phyloP scores from a whole-genome alignment of 2,329 filamentous ascomycete species.

The Cryphonectria radicalis region DNA sequence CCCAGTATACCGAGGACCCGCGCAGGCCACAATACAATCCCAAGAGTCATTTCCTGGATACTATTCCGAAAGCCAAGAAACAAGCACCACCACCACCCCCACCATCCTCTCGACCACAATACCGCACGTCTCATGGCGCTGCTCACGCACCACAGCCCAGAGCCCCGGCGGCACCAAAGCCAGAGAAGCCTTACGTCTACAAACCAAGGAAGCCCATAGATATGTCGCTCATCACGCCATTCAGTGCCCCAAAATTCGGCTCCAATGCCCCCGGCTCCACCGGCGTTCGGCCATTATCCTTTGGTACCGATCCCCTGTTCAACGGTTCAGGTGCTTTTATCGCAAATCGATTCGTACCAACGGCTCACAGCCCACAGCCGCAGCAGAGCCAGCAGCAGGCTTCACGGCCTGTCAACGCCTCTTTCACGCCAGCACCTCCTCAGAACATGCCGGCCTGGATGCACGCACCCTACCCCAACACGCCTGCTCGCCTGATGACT shows the following conservation, averaged over 20 bases:
- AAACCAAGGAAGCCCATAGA: slow-evolving; percentile 50
- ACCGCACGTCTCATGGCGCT: slow-evolving; percentile 29
- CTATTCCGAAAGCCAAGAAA: slow-evolving; percentile 53
- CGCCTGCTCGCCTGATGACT: background rate
- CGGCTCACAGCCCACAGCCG: slow-evolving; percentile 38
- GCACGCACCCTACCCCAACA: slow-evolving; percentile 2
- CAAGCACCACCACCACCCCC: slow-evolving; percentile 30
- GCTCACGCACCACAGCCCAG: slow-evolving; percentile 29
- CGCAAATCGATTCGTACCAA: slow-evolving; percentile 36
- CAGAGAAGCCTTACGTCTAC: slow-evolving; percentile 57
- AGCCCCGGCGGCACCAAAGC: slow-evolving; percentile 31
- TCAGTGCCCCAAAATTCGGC: slow-evolving; percentile 43
- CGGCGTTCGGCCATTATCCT: slow-evolving; percentile 31
- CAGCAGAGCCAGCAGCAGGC: slow-evolving; percentile 31
- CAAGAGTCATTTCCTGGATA: slow-evolving; percentile 74
- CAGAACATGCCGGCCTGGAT: slow-evolving; percentile 23
- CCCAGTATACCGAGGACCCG: slow-evolving; percentile 86
- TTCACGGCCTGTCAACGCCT: slow-evolving; percentile 7
- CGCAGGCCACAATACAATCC: slow-evolving; percentile 62
- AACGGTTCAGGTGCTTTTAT: slow-evolving; percentile 32
- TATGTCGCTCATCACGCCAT: slow-evolving; percentile 34
- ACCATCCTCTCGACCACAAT: slow-evolving; percentile 33
- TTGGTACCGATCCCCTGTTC: slow-evolving; percentile 33
- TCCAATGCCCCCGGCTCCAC: slow-evolving; percentile 32
- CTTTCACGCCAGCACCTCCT: slow-evolving; percentile 14